These are phyloP conservation scores for Penicillium sp. DNA, from an alignment of 2,329 filamentous ascomycete genomes.

Conservation along the genomic window DNA sequence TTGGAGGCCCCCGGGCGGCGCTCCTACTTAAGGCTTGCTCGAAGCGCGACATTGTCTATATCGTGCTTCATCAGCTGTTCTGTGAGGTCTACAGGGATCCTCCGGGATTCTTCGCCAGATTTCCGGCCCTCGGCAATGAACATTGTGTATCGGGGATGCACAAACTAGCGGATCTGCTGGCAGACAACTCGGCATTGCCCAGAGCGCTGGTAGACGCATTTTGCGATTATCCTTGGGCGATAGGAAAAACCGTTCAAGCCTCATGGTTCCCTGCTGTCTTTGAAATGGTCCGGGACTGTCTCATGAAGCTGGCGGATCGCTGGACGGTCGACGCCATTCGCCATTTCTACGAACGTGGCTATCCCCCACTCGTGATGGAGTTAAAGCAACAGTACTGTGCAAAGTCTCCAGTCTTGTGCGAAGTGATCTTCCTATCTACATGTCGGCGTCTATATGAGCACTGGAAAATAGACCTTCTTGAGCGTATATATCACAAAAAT, in stretches of 20 bases:
- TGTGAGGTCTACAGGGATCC: slow-evolving; percentile 48
- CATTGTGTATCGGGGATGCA: slow-evolving; percentile 24
- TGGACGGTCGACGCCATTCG: slow-evolving; percentile 28
- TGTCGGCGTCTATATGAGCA: slow-evolving; percentile 23
- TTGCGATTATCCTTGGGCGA: slow-evolving; percentile 39
- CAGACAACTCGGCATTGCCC: slow-evolving; percentile 32
- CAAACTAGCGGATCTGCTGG: slow-evolving; percentile 38
- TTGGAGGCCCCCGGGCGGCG: slow-evolving; percentile 42
- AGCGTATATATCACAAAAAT: slow-evolving; percentile 4
- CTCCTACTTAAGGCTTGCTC: slow-evolving; percentile 54
- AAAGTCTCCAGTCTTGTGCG: slow-evolving; percentile 48
- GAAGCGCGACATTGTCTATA: slow-evolving; percentile 55
- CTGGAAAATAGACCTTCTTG: slow-evolving; percentile 10
- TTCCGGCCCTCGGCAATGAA: slow-evolving; percentile 37
- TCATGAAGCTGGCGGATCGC: slow-evolving; percentile 39
- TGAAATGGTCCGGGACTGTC: slow-evolving; percentile 40
- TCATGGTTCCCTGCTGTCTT: slow-evolving; percentile 30
- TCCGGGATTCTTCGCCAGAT: slow-evolving; percentile 19
- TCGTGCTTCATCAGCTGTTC: slow-evolving; percentile 61
- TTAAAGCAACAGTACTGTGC: slow-evolving; percentile 46
- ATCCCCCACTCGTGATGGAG: slow-evolving; percentile 55
- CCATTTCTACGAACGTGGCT: slow-evolving; percentile 29
- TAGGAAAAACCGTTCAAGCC: slow-evolving; percentile 19
- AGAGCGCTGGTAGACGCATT: neutral
- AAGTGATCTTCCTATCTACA: slow-evolving; percentile 45